phyloP scores from a whole-genome alignment of 2,329 filamentous ascomycete genomes.

The Fusarium musae region DNA sequence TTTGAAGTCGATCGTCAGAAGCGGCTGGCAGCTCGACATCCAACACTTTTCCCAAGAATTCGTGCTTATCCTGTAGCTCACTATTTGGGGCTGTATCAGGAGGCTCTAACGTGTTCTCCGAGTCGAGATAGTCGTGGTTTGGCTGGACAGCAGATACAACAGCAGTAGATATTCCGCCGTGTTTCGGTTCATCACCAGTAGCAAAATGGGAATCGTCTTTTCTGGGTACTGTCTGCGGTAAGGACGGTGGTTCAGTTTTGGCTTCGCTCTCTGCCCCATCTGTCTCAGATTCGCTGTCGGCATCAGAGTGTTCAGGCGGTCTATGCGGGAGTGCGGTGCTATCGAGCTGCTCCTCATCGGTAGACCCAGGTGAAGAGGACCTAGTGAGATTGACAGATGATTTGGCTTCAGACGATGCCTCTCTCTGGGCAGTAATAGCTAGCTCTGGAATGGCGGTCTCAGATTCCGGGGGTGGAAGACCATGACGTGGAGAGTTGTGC shows the following conservation, averaged over 20 bases:
- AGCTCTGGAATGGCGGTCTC: background rate
- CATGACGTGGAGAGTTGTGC: background rate
- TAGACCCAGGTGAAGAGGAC: background rate
- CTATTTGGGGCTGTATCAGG: background rate
- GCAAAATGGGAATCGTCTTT: background rate
- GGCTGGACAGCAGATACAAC: background rate
- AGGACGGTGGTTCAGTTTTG: background rate
- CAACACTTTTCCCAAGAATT: background rate
- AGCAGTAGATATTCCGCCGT: background rate
- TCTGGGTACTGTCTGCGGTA: background rate
- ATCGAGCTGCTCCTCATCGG: background rate
- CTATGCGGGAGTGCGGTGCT: background rate
- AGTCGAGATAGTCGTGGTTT: background rate
- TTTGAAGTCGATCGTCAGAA: background rate
- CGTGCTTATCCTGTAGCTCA: background rate
- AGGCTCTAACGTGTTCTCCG: background rate
- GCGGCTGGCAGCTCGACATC: background rate
- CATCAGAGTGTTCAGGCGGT: background rate
- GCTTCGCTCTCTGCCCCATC: background rate
- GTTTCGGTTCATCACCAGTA: background rate
- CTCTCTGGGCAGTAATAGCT: background rate
- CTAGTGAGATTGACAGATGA: background rate
- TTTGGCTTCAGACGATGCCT: background rate
- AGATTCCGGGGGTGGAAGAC: background rate
- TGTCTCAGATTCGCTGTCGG: conserved; percentile 16